A percentile compares a stretch with the other conserved stretches of the same genome.
Evolutionary conservation across 2,329 filamentous ascomycete genomes (phyloP).

Genomic region (Colletotrichum lindemuthianum): DNA sequence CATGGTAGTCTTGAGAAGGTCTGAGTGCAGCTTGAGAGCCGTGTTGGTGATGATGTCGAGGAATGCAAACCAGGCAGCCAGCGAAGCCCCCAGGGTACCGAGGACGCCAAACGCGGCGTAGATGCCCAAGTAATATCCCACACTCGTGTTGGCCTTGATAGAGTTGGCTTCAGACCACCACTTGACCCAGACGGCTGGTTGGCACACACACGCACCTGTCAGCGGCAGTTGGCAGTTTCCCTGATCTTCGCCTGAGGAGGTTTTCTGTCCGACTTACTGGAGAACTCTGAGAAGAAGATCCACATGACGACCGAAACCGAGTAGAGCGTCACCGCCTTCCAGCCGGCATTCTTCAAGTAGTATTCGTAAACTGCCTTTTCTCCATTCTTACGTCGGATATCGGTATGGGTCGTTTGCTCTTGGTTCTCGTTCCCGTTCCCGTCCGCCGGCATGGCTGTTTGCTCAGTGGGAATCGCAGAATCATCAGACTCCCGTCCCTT

Average conservation of each 20-base stretch:
- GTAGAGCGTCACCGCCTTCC: conserved; percentile 19
- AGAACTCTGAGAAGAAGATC: conserved; percentile 30
- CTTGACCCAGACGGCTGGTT: conserved; percentile 17
- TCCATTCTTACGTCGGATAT: conserved; percentile 22
- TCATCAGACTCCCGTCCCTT: background rate
- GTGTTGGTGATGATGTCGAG: too few relatives aligned
- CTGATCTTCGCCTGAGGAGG: too few relatives aligned
- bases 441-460: background rate
- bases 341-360: conserved; percentile 20
- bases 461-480: background rate
- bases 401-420: background rate
- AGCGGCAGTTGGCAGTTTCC: too few relatives aligned
- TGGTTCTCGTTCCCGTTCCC: background rate
- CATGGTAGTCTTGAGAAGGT: too few relatives aligned
- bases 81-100: background rate
- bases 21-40: too few relatives aligned
- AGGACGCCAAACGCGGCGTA: conserved; percentile 7
- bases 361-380: conserved; percentile 26
- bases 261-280: conserved; percentile 13
- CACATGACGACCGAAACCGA: background rate
- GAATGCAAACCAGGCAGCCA: too few relatives aligned
- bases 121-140: conserved; percentile 17
- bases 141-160: background rate
- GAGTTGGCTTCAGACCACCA: conserved; percentile 23
- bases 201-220: background rate